Evolutionary conservation across 805 yeast genomes (phyloP), one percentile per base, ranked within the genome.

Genomic region (Kuraishia borneana): DNA sequence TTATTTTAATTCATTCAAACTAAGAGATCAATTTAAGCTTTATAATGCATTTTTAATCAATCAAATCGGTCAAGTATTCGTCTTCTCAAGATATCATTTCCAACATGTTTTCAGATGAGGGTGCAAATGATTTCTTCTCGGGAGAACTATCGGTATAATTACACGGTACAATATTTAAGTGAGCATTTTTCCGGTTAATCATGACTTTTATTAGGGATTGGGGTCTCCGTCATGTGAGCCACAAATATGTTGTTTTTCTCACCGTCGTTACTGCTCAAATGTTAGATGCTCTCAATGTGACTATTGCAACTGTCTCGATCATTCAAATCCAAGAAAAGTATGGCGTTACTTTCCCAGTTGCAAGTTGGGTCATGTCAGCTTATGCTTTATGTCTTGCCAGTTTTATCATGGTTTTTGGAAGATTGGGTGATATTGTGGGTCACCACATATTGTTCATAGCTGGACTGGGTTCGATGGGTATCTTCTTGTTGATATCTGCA

Each of bases 371-470:
- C 1, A 32, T 61, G 4, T 51, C 63, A 2, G 53, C 59, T 1
- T 61, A 60, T 40, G 49, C 61, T 3, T 38, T 61, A 13, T 54
- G 63, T 0, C 43, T 59, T 18, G 60, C 61, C 12, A 50, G 63
- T 2, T 58, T 59, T 39, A 60, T 60, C 33, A 51, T 60, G 32
- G 31, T 58, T 10, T 49, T 54, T 33, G 65, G 66, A 10, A 53
- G 60, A 31, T 21, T 58, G 3, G 54, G 54, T 5, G 65, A 60
- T 39, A 44, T 56, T 12, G 26, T 59, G 5, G 65, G 65, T 20
- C 53, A 53, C 20, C 46, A 51, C 8, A 20, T 32, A 9, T 41
- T 56, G 4, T 54, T 49, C 32, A 32, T 45, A 2, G 21, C 36
- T 10, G 56, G 59, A 13, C 33, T 53, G 21, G 40, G 43, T 21